These are phyloP conservation scores for Ceratocystis variospora DNA, from an alignment of 2,329 filamentous ascomycete species.

Conservation along the genomic window DNA sequence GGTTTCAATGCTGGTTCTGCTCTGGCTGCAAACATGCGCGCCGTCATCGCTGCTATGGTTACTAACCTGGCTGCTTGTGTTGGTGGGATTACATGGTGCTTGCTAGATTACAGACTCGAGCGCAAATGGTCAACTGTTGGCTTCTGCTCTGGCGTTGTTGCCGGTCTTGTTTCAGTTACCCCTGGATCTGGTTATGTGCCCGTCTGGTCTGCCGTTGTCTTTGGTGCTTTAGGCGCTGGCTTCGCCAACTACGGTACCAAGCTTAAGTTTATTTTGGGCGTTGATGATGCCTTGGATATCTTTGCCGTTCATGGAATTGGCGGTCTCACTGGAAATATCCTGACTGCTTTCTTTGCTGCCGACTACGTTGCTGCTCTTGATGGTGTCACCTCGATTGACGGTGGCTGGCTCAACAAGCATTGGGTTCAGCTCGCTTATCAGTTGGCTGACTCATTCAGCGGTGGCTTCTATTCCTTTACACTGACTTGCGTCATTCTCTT, in stretches of 20 bases:
- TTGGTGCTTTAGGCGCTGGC: conserved; percentile 59
- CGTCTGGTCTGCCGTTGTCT: conserved; percentile 69
- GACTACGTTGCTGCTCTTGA: conserved; percentile 76
- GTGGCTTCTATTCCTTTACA: conserved; percentile 64
- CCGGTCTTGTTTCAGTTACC: conserved; percentile 76
- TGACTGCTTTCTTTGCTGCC: conserved; percentile 70
- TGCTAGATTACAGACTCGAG: conserved; percentile 78
- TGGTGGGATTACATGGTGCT: conserved; percentile 77
- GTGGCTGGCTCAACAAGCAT: conserved; percentile 73
- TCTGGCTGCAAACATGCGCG: conserved; percentile 65
- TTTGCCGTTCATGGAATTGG: conserved; percentile 73
- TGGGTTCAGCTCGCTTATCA: conserved; percentile 77
- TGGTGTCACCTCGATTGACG: conserved; percentile 49
- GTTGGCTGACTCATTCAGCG: conserved; percentile 64
- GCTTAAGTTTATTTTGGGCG: conserved; percentile 67
- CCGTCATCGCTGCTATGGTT: conserved; percentile 73
- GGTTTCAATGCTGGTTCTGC: conserved; percentile 86
- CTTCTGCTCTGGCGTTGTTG: conserved; percentile 82
- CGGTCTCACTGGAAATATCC: conserved; percentile 63
- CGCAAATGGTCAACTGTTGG: conserved; percentile 87
- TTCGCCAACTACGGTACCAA: conserved; percentile 85
- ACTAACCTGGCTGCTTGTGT: conserved; percentile 76
- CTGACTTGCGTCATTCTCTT: conserved; percentile 69
- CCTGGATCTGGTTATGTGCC: conserved; percentile 78
- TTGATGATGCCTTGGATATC: conserved; percentile 80